These are phyloP conservation scores for Oryza glaberrima DNA, from an alignment of 176 grass and related monocot genomes.

Conservation along the genomic window DNA sequence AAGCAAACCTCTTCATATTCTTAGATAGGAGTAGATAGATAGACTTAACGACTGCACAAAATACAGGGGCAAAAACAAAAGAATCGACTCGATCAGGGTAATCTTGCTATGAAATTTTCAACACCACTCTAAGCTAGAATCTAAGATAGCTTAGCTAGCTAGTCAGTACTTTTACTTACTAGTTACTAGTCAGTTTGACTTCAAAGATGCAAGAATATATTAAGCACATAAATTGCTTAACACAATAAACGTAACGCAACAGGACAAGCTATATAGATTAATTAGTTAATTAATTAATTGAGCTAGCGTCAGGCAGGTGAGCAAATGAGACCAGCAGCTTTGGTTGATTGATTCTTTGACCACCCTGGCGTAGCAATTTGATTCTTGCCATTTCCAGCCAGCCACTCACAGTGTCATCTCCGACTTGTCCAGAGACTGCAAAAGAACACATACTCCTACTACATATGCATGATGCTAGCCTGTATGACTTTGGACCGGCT, in stretches of 20 bases:
- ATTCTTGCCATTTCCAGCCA: background rate
- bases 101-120: too few relatives aligned
- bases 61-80: too few relatives aligned
- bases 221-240: background rate
- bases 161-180: background rate
- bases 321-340: background rate
- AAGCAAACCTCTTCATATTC: too few relatives aligned
- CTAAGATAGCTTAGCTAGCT: background rate
- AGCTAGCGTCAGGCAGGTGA: background rate
- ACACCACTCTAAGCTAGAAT: too few relatives aligned
- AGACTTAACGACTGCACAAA: too few relatives aligned
- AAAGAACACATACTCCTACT: background rate
- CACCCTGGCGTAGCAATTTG: background rate
- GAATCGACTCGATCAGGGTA: too few relatives aligned
- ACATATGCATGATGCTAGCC: background rate
- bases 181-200: background rate
- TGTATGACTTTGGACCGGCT: background rate
- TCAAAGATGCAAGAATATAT: background rate
- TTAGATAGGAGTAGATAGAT: too few relatives aligned
- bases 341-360: background rate
- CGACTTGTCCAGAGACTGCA: background rate
- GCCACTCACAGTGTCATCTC: background rate
- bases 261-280: background rate
- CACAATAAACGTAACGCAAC: background rate
- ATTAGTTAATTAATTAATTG: background rate